Conservation (phyloP, 208 protist species). For the Leishmania guyanensis region DNA sequence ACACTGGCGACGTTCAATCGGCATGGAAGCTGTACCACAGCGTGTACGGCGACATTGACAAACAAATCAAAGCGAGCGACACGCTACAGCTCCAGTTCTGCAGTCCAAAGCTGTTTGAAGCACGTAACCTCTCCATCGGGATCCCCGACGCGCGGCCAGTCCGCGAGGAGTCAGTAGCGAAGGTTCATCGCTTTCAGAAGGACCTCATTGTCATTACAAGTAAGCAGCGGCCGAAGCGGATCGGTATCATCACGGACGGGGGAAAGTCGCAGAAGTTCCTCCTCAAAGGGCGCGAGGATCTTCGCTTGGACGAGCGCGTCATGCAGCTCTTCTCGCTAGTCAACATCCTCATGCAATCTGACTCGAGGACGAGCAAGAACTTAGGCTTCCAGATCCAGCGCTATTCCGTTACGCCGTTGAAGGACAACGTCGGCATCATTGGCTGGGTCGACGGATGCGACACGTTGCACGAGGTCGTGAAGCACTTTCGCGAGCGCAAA, state of each 20-base stretch:
- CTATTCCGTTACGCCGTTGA: conserved; percentile 99
- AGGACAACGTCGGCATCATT: conserved; percentile 98
- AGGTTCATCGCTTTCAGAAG: conserved; percentile 93
- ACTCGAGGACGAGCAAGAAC: conserved; percentile 86
- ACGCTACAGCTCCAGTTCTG: conserved; percentile 72
- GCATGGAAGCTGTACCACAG: conserved; percentile 88
- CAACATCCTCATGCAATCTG: conserved; percentile 97
- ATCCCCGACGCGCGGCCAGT: conserved; percentile 89
- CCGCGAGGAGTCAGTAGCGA: conserved; percentile 74
- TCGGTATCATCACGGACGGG: conserved; percentile 95
- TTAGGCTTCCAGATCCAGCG: conserved; percentile 86
- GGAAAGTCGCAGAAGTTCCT: conserved; percentile 97
- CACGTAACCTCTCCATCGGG: conserved; percentile 70
- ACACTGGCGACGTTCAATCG: conserved; percentile 74
- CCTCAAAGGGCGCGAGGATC: conserved; percentile 98
- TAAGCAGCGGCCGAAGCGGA: conserved; percentile 99
- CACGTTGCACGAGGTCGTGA: conserved; percentile 91
- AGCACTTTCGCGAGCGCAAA: conserved; percentile 63
- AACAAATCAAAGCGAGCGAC: conserved; percentile 64
- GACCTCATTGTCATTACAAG: conserved; percentile 96
- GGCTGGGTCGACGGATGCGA: conserved; percentile 98
- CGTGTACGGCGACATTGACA: conserved; percentile 79
- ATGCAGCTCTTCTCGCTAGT: conserved; percentile 99
- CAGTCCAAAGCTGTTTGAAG: conserved; percentile 85
- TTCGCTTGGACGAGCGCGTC: conserved; percentile 99